phyloP scores from a whole-genome alignment of 1,139 yeast genomes.

The Saccharomyces hybrid region DNA sequence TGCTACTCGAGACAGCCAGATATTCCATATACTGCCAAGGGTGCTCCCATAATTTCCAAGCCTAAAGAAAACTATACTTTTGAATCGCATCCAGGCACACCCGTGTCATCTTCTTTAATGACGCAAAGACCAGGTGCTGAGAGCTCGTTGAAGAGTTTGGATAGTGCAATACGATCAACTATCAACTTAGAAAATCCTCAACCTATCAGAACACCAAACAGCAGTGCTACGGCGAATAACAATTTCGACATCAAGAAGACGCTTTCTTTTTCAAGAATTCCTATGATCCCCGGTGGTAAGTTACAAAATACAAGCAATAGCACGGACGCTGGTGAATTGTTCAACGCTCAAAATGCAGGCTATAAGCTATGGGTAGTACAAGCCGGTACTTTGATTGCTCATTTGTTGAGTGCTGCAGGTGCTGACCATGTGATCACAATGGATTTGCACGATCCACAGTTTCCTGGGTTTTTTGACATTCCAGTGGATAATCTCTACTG shows the following conservation, averaged over 20 bases:
- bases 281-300: constrained; percentile 31
- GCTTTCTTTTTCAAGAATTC: constrained; percentile 27
- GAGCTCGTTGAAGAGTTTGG: constrained; percentile 16
- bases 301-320: constrained; percentile 17
- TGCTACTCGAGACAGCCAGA: constrained; percentile 97
- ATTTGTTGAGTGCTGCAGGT: constrained; percentile 83
- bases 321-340: constrained; percentile 26
- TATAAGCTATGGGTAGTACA: constrained; percentile 95
- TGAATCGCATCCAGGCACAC: constrained; percentile 61
- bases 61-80: constrained; percentile 43
- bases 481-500: constrained; percentile 90
- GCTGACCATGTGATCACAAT: constrained; percentile 94
- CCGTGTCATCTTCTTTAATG: constrained; percentile 24
- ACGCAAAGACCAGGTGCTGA: constrained; percentile 23
- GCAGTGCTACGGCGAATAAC: not conserved
- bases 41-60: constrained; percentile 50
- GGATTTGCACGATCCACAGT: constrained; percentile 96
- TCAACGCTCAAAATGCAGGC: constrained; percentile 45
- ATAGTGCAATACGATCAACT: constrained; percentile 18
- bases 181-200: constrained; percentile 8
- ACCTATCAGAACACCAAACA: constrained; percentile 5
- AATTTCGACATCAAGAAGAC: constrained; percentile 12
- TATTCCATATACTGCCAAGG: constrained; percentile 68
- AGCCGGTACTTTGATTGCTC: constrained; percentile 87
- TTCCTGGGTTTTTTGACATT: constrained; percentile 86